These are phyloP conservation scores for Lactarius quietus DNA, from an alignment of 768 basidiomycete species.

Conservation along the genomic window DNA sequence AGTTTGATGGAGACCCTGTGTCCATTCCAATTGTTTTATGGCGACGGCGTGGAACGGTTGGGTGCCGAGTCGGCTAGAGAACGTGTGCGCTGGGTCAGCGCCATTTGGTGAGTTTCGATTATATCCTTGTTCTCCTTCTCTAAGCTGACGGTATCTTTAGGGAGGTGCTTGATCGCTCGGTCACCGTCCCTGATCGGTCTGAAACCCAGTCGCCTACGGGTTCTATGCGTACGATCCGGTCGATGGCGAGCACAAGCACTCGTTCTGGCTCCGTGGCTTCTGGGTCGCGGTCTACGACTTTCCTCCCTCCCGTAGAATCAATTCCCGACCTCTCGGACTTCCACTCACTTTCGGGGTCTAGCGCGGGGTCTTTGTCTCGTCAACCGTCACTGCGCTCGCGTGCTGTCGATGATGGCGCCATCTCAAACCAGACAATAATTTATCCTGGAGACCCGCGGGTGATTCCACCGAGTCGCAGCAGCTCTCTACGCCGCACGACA, in stretches of 20 bases:
- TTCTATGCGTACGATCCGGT: slow-evolving; percentile 67
- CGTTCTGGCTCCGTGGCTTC: slow-evolving; percentile 52
- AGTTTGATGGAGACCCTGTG: slow-evolving; percentile 68
- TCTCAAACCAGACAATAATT: slow-evolving; percentile 60
- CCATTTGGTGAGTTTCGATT: slow-evolving; percentile 62
- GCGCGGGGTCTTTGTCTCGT: slow-evolving; percentile 39
- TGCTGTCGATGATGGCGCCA: slow-evolving; percentile 71
- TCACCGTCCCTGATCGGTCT: slow-evolving; percentile 47
- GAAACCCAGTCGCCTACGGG: slow-evolving; percentile 49
- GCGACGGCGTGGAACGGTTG: slow-evolving; percentile 83
- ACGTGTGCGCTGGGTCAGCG: slow-evolving; percentile 87
- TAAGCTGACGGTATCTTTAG: slow-evolving; percentile 37
- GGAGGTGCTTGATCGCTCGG: slow-evolving; percentile 72
- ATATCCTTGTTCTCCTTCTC: not conserved
- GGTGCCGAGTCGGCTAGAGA: slow-evolving; percentile 87
- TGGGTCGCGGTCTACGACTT: slow-evolving; percentile 71
- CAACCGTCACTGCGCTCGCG: slow-evolving; percentile 53
- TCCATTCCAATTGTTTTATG: slow-evolving; percentile 88
- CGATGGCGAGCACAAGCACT: slow-evolving; percentile 44
- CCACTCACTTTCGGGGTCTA: slow-evolving; percentile 44
- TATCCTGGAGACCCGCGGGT: slow-evolving; percentile 72
- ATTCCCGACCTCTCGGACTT: slow-evolving; percentile 71
- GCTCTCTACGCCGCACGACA: slow-evolving; percentile 56
- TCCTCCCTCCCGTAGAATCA: slow-evolving; percentile 69
- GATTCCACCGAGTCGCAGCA: slow-evolving; percentile 64